Conservation (phyloP, 2,329 filamentous ascomycete species). For the Colletotrichum plurivorum region DNA sequence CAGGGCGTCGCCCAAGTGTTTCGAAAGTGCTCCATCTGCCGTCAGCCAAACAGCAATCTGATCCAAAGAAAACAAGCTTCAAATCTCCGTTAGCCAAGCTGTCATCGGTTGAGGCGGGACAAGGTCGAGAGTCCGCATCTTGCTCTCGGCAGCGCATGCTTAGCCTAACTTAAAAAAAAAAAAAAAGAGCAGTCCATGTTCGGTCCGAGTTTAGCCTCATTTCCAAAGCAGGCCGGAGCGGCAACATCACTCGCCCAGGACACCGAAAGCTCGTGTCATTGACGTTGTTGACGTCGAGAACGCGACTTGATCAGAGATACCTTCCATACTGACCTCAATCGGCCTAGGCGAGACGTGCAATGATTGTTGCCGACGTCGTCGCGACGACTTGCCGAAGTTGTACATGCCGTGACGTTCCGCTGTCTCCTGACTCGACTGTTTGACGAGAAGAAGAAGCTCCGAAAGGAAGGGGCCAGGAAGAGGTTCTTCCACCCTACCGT, state of each 20-base stretch:
- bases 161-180: slow-evolving; percentile 16
- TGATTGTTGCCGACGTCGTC: slow-evolving; percentile 24
- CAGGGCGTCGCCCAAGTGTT: slow-evolving; percentile 13
- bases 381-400: slow-evolving; percentile 23
- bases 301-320: not conserved
- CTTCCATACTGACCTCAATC: not conserved
- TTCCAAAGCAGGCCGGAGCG: not conserved
- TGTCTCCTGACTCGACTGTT: slow-evolving; percentile 17
- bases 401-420: not conserved
- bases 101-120: slow-evolving; percentile 1
- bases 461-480: not conserved
- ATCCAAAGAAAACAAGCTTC: slow-evolving; percentile 31
- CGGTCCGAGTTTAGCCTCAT: not conserved
- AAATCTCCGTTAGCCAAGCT: slow-evolving; percentile 7
- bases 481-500: slow-evolving; percentile 25
- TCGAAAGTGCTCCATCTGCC: slow-evolving; percentile 29
- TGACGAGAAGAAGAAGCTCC: not conserved
- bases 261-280: not conserved
- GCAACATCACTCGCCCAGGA: not conserved
- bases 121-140: not conserved
- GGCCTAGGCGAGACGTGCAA: slow-evolving; percentile 16
- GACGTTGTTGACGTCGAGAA: not conserved
- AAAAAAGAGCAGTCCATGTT: slow-evolving; percentile 4
- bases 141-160: slow-evolving; percentile 13
- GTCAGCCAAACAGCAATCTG: slow-evolving; percentile 8